phyloP scores from a whole-genome alignment of 345 rosid species.

The Rhodomyrtus tomentosa region DNA sequence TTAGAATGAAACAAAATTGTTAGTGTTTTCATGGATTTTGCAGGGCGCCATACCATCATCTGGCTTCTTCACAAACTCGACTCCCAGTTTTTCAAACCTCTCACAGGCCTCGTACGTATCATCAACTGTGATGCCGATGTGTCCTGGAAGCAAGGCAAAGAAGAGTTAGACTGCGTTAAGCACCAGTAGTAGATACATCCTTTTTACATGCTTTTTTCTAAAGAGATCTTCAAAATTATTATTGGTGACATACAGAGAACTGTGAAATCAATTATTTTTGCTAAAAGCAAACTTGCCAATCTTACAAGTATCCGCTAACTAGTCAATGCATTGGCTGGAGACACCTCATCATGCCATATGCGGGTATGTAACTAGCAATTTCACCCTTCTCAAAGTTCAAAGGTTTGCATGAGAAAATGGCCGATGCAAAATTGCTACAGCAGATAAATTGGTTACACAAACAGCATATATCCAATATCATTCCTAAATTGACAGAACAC shows the following conservation, averaged over 20 bases:
- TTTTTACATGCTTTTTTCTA: not conserved
- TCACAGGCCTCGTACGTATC: constrained; percentile 90
- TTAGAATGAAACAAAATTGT: not conserved
- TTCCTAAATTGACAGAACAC: not conserved
- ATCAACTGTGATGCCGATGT: constrained; percentile 91
- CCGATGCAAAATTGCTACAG: not conserved
- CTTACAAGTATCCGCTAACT: not conserved
- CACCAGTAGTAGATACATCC: not conserved
- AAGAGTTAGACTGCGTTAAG: not conserved
- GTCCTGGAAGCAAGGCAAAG: constrained; percentile 37
- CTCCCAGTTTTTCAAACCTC: constrained; percentile 81
- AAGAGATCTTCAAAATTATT: not conserved
- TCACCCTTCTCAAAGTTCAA: not conserved
- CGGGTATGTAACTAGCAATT: not conserved
- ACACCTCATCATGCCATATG: not conserved
- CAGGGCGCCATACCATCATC: constrained; percentile 40
- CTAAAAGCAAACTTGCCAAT: not conserved
- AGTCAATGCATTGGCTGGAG: not conserved
- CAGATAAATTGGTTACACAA: not conserved
- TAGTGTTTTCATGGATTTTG: not conserved
- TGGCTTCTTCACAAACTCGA: constrained; percentile 83
- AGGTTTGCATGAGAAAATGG: not conserved
- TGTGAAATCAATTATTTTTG: not conserved
- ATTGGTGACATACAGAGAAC: not conserved
- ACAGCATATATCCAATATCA: not conserved